phyloP scores from a whole-genome alignment of 225 moss, liverwort and hornwort species.

The Neckera pumila region DNA sequence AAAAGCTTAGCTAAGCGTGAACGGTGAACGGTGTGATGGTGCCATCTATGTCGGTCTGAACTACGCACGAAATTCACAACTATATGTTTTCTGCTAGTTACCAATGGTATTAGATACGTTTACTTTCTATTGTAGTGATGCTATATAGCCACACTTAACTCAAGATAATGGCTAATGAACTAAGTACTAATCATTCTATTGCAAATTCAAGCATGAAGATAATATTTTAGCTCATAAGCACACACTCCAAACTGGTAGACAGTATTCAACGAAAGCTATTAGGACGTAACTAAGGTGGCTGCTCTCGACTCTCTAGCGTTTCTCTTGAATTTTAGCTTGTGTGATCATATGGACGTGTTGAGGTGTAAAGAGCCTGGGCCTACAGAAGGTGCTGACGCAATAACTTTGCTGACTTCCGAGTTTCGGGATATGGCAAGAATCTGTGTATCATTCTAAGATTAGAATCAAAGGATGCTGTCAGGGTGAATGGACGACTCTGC shows the following conservation, averaged over 20 bases:
- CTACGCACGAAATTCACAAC: conserved; percentile 1
- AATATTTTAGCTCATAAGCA: conserved; percentile 7
- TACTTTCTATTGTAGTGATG: not conserved
- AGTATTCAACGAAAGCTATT: not conserved
- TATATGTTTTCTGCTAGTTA: not conserved
- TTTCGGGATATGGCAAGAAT: conserved; percentile 11
- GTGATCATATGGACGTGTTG: conserved; percentile 8
- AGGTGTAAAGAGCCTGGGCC: conserved; percentile 8
- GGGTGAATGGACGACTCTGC: not conserved
- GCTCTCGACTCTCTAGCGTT: not conserved
- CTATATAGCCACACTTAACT: not conserved
- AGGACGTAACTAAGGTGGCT: not conserved
- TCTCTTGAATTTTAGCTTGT: conserved; percentile 1
- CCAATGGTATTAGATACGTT: not conserved
- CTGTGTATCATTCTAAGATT: not conserved
- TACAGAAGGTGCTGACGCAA: conserved; percentile 3
- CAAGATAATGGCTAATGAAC: conserved; percentile 19
- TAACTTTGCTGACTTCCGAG: not conserved
- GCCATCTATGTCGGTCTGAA: conserved; percentile 23
- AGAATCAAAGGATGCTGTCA: conserved; percentile 14
- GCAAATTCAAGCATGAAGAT: conserved; percentile 18
- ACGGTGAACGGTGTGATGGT: conserved; percentile 22
- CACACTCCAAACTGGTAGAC: conserved; percentile 6
- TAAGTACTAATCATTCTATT: conserved; percentile 7
- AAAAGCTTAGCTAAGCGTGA: conserved; percentile 1